These are phyloP conservation scores for Alternaria metachromatica DNA, from an alignment of 2,329 filamentous ascomycete species.

Conservation along the genomic window DNA sequence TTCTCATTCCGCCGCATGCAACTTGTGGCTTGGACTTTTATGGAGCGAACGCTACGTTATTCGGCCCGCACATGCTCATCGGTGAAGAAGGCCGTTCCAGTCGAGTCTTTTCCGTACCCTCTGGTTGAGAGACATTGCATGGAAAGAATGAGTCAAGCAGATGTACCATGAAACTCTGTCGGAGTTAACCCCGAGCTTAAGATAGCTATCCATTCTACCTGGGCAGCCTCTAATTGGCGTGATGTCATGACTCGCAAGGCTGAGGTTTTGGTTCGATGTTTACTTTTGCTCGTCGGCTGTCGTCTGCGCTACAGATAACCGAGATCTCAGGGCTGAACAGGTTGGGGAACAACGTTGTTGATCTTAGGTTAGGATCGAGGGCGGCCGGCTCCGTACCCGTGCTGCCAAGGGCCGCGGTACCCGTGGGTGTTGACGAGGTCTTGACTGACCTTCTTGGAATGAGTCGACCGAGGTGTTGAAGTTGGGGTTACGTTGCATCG, in stretches of 20 bases:
- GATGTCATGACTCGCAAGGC: no score
- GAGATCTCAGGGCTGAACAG: background rate
- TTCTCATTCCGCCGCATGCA: background rate
- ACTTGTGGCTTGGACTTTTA: background rate
- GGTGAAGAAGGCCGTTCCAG: background rate
- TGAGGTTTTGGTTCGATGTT: background rate
- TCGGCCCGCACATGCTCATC: conserved; percentile 1
- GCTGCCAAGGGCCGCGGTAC: background rate
- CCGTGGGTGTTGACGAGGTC: background rate
- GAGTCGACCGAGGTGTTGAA: background rate
- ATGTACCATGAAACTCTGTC: background rate
- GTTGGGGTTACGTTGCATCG: background rate
- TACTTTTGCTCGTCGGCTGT: background rate
- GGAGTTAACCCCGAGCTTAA: background rate
- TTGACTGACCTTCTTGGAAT: no score
- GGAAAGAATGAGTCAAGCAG: background rate
- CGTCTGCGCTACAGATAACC: background rate
- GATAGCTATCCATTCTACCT: no score
- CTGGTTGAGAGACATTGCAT: background rate
- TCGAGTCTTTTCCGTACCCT: background rate
- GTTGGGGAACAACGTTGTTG: background rate
- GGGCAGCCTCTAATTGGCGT: no score
- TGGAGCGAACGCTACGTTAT: background rate
- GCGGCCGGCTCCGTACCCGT: background rate
- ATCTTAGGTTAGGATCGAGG: background rate